A percentile compares a stretch with the other conserved stretches of the same genome.
phyloP scores from a whole-genome alignment of 116 monocot genomes.

The Phalaenopsis hybrid region DNA sequence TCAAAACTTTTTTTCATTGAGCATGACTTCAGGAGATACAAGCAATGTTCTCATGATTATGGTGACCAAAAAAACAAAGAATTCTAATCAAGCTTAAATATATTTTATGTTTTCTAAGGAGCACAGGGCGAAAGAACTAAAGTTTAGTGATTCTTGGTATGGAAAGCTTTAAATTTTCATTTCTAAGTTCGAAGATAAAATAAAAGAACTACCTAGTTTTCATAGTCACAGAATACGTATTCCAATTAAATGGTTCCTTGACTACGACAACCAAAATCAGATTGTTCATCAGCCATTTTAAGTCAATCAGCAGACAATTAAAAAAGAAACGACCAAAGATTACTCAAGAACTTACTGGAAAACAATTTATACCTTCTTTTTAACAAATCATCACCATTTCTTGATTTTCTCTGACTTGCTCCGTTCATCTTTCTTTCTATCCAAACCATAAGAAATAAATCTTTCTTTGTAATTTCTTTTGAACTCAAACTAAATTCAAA shows the following conservation, averaged over 20 bases:
- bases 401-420: background rate
- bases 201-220: background rate
- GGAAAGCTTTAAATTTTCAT: background rate
- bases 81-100: background rate
- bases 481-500: background rate
- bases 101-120: background rate
- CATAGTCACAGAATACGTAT: background rate
- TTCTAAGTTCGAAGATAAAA: background rate
- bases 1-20: background rate
- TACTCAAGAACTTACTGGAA: background rate
- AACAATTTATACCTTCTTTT: background rate
- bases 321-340: background rate
- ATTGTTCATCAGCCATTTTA: background rate
- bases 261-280: background rate
- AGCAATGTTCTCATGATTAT: background rate
- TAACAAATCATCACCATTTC: background rate
- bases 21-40: background rate
- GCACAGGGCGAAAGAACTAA: background rate
- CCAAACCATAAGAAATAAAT: background rate
- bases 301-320: background rate
- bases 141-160: background rate
- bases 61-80: background rate
- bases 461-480: background rate
- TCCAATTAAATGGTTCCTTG: background rate
- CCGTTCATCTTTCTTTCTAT: background rate